Percentiles rank a stretch among this genome's conserved stretches.
phyloP scores from a whole-genome alignment of 495 filamentous ascomycete species.

The Trypethelium eluteriae region DNA sequence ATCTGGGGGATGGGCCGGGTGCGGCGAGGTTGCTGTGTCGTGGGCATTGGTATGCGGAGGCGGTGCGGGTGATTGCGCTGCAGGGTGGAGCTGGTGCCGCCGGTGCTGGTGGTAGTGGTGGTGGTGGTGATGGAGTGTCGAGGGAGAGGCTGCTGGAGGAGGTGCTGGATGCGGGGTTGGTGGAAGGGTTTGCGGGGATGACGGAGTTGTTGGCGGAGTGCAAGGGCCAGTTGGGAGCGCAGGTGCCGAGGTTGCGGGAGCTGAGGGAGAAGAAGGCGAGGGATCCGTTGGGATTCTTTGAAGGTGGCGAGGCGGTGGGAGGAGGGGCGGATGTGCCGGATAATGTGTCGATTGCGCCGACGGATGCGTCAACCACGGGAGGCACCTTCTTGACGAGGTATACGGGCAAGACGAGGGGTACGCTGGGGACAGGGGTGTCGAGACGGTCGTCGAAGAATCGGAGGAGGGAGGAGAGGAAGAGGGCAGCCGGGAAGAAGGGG shows the following conservation, averaged over 20 bases:
- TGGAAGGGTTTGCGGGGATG: conserved; percentile 64
- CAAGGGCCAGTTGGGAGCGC: conserved; percentile 70
- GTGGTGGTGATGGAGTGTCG: conserved; percentile 66
- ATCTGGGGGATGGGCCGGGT: conserved; percentile 59
- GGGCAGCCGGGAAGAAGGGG: conserved; percentile 87
- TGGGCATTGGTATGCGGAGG: conserved; percentile 76
- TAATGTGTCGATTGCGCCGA: conserved; percentile 83
- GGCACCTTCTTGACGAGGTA: conserved; percentile 87
- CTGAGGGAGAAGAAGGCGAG: conserved; percentile 68
- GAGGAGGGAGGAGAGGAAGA: conserved; percentile 83
- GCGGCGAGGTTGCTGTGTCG: conserved; percentile 70
- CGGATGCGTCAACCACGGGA: conserved; percentile 65
- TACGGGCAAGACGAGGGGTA: conserved; percentile 64
- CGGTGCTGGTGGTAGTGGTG: conserved; percentile 59
- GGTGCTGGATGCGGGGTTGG: conserved; percentile 64
- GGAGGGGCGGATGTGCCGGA: conserved; percentile 66
- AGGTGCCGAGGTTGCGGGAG: conserved; percentile 76
- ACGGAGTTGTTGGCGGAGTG: conserved; percentile 91
- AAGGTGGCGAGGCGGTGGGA: conserved; percentile 50
- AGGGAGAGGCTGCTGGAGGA: no score
- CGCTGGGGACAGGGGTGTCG: conserved; percentile 55
- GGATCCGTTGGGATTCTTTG: conserved; percentile 57
- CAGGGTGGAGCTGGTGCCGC: conserved; percentile 41
- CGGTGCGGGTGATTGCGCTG: conserved; percentile 59
- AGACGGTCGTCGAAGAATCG: conserved; percentile 77